Evolutionary conservation across 768 basidiomycete genomes (phyloP).

Genomic region (Cystobasidium ongulense): DNA sequence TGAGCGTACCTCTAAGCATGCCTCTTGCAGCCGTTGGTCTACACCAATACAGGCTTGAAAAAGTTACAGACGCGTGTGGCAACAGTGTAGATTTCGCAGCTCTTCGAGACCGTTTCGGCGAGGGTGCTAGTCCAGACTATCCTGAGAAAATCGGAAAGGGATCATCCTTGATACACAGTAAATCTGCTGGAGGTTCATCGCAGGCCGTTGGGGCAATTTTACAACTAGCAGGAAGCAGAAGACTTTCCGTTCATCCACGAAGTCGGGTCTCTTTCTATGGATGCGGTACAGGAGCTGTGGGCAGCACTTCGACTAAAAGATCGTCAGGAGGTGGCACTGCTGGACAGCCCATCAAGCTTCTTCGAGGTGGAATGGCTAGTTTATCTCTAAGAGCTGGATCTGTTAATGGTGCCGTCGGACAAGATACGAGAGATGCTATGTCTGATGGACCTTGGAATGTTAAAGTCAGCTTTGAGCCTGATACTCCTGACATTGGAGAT

Average conservation of each 20-base stretch:
- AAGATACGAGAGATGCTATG: constrained; percentile 48
- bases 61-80: constrained; percentile 71
- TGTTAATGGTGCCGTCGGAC: constrained; percentile 58
- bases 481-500: constrained; percentile 50
- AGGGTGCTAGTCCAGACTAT: neutral
- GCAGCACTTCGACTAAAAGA: neutral
- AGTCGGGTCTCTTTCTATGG: constrained; percentile 64
- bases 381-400: constrained; percentile 45
- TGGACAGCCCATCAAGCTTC: constrained; percentile 61
- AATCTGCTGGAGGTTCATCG: neutral
- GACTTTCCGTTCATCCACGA: constrained; percentile 62
- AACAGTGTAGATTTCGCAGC: constrained; percentile 56
- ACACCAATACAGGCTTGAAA: constrained; percentile 55
- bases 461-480: constrained; percentile 52
- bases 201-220: neutral
- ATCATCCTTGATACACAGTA: neutral
- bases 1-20: constrained; percentile 16
- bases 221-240: constrained; percentile 44
- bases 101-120: constrained; percentile 49
- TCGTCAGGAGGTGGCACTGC: constrained; percentile 41
- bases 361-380: constrained; percentile 60
- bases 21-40: neutral
- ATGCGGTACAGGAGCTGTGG: constrained; percentile 49
- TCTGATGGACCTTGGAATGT: constrained; percentile 58
- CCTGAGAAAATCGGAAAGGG: neutral